These are phyloP conservation scores for Quercus ilex DNA, from an alignment of 306 rosid species.

Conservation along the genomic window DNA sequence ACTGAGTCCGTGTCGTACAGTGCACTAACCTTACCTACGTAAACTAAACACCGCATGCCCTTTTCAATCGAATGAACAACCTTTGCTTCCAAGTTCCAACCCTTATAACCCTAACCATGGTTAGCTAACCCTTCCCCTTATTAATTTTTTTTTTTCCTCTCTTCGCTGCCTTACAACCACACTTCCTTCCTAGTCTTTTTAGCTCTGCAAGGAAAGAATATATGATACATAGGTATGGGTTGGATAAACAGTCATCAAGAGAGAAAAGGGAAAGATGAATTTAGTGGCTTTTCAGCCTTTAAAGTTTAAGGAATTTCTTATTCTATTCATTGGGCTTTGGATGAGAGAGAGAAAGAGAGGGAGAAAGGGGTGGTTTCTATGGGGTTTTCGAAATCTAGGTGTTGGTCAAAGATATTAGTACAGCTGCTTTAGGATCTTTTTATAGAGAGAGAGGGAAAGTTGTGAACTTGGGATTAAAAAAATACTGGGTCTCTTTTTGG, in stretches of 20 bases:
- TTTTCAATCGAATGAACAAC: neutral
- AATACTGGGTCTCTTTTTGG: constrained; percentile 11
- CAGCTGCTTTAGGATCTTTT: constrained; percentile 18
- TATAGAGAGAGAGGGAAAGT: neutral
- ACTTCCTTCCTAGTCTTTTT: constrained; percentile 10
- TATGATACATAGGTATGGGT: neutral
- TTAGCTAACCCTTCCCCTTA: neutral
- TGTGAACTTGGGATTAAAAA: neutral
- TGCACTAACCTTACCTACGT: constrained; percentile 1
- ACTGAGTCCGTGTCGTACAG: constrained; percentile 26
- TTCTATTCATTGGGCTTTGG: constrained; percentile 21
- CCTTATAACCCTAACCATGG: constrained; percentile 31
- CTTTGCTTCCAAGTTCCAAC: constrained; percentile 15
- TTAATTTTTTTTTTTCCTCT: neutral
- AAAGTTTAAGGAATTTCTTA: constrained; percentile 5
- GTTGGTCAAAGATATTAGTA: constrained; percentile 49
- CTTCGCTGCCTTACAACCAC: neutral
- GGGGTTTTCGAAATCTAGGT: constrained; percentile 33
- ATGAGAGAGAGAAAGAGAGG: constrained; percentile 1
- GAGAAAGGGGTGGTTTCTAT: constrained; percentile 15
- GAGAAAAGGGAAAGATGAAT: constrained; percentile 12
- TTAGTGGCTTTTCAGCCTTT: constrained; percentile 22
- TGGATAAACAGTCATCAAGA: neutral
- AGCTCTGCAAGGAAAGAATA: neutral
- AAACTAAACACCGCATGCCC: neutral